These are phyloP conservation scores for Prunus persica DNA, from an alignment of 306 rosid genomes.

Conservation along the genomic window Prunus_persica_NCBIv2 NC_034016.1:21750001-21750500, in stretches of 20 bases:
- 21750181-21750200: no score
- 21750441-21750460: constrained; percentile 59
- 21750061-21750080: not conserved
- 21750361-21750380: constrained; percentile 51
- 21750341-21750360: constrained; percentile 70
- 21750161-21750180: not conserved
- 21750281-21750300: constrained; percentile 59
- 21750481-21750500: constrained; percentile 54
- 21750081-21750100: not conserved
- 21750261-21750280: constrained; percentile 88
- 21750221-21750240: constrained; percentile 39
- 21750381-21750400: constrained; percentile 55
- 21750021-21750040: not conserved
- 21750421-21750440: constrained; percentile 71
- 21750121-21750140: not conserved
- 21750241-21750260: constrained; percentile 59
- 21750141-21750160: constrained; percentile 7
- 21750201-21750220: not conserved
- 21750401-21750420: constrained; percentile 69
- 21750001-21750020: constrained; percentile 1
- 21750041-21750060: not conserved
- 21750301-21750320: constrained; percentile 57
- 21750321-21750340: constrained; percentile 66
- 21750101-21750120: not conserved
- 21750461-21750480: constrained; percentile 56